These are phyloP conservation scores for Rhodosporidiobolus odoratus DNA, from an alignment of 768 basidiomycete genomes.

Conservation along the genomic window DNA sequence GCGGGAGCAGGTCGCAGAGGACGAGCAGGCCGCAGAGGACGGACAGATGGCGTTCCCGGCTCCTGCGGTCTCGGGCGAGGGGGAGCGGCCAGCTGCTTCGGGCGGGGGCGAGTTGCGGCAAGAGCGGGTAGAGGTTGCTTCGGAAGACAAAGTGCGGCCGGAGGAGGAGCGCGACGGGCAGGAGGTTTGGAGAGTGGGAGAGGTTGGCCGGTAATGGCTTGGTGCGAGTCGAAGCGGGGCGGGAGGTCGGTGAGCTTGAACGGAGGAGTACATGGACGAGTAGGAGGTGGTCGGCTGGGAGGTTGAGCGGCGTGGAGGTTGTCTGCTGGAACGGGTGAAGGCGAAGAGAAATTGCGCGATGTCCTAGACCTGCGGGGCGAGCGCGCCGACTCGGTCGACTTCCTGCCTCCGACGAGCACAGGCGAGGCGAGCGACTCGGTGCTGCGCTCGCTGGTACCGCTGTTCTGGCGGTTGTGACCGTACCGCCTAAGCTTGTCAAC, in stretches of 20 bases:
- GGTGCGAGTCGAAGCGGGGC: constrained; percentile 25
- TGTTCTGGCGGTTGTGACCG: not conserved
- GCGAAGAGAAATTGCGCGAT: not conserved
- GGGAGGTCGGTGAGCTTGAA: constrained; percentile 21
- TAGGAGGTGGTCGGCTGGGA: not conserved
- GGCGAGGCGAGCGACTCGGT: constrained; percentile 1
- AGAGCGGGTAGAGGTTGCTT: not conserved
- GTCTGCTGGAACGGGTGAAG: not conserved
- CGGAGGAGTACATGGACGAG: not conserved
- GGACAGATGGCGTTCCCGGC: not conserved
- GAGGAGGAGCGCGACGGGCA: not conserved
- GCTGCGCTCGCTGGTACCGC: not conserved
- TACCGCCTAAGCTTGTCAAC: constrained; percentile 3
- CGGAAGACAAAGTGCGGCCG: not conserved
- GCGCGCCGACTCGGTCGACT: not conserved
- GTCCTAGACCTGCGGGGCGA: not conserved
- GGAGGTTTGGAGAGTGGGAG: not conserved
- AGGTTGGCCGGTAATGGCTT: not conserved
- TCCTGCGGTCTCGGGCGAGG: not conserved
- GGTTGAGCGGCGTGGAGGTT: not conserved
- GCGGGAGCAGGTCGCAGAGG: not conserved
- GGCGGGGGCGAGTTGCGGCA: not conserved
- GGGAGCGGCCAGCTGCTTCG: not conserved
- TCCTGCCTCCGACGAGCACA: not conserved
- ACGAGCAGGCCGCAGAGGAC: not conserved